Evolutionary conservation across 768 basidiomycete genomes (phyloP), one percentile per base, ranked within the genome.

Genomic region (Leccinum boreale): DNA sequence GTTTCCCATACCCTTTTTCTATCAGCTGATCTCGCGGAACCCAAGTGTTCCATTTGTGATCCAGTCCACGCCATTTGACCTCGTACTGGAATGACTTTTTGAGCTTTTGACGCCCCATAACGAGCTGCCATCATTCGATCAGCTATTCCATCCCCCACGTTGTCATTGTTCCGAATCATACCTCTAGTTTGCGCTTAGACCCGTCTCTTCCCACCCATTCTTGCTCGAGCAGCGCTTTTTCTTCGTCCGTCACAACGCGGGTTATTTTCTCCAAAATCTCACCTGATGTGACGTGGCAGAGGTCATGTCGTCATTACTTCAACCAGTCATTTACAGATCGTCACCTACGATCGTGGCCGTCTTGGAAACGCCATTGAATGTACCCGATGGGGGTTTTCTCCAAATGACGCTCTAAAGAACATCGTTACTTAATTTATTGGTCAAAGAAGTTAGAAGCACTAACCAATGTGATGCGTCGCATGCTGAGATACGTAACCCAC

Each of bases 281-380:
- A 63, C 89, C 89, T 92, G 57, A 59, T 58, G 31, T 33, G 50
- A 59, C 48, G 57, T 60, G 64, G 46, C 51, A 58, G 56, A 59
- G 44, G 44, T 55, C 49, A 54, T 39, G 56, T 55, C 45, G 51
- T 42, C 59, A 50, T 19, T 55, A 44, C 33, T 23, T 62, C 59
- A 50, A 29, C 17, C 47, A 33, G 61, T 52, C 56, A 45, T 63
- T 17, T 56, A 14, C 10, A 59, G 24, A 48, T 70, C 42, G 60
- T 57, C 58, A 79, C 85, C 63, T 71, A 90, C 94, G 90, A 80
- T 98, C 95, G 74, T 96, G 90, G 50, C 95, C 96, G 73, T 97
- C 95, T 71, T 98, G 95, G 85, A 94, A 98, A 65, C 95, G 90
- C 95, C 95, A 98, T 77, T 97, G 94, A 66, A 98, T 97, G 70